These are phyloP conservation scores for Taxillus chinensis DNA, from an alignment of 164 flowering plant species.

Conservation along the genomic window DNA sequence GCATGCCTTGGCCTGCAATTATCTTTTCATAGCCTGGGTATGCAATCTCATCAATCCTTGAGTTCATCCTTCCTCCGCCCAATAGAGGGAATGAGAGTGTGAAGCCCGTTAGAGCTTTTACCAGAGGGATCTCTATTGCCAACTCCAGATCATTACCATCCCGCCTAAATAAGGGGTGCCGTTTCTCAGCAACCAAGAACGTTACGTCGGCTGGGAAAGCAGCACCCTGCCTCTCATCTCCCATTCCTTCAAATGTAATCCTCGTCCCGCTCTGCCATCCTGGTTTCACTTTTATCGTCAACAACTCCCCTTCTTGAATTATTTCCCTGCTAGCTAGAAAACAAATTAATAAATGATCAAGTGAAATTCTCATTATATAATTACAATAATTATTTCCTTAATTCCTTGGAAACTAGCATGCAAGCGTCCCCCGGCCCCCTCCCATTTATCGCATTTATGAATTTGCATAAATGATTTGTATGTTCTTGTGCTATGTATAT, in stretches of 20 bases:
- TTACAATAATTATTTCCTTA: slow-evolving; percentile 2
- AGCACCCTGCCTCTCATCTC: slow-evolving; percentile 55
- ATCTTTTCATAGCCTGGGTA: slow-evolving; percentile 54
- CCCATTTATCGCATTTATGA: no score
- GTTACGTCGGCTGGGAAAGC: slow-evolving; percentile 48
- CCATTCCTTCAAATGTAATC: slow-evolving; percentile 68
- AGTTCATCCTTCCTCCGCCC: slow-evolving; percentile 48
- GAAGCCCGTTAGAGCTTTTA: slow-evolving; percentile 70
- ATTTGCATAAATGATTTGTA: no score
- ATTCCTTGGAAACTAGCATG: no score
- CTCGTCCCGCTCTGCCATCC: slow-evolving; percentile 85
- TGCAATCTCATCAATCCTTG: slow-evolving; percentile 40
- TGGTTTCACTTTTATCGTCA: slow-evolving; percentile 57
- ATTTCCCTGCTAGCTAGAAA: slow-evolving; percentile 37
- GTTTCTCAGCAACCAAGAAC: slow-evolving; percentile 50
- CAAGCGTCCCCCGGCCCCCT: no score
- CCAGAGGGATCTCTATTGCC: slow-evolving; percentile 48
- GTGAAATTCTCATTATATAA: not conserved
- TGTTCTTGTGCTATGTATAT: no score
- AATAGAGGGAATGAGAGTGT: slow-evolving; percentile 47
- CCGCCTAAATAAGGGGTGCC: slow-evolving; percentile 52
- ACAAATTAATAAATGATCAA: no score
- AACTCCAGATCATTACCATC: slow-evolving; percentile 58
- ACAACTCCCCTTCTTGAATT: slow-evolving; percentile 45
- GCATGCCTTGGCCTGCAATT: slow-evolving; percentile 77